Evolutionary conservation across 1,284 basidiomycete genomes (phyloP).

Genomic region (Cutaneotrichosporon cutaneum): DNA sequence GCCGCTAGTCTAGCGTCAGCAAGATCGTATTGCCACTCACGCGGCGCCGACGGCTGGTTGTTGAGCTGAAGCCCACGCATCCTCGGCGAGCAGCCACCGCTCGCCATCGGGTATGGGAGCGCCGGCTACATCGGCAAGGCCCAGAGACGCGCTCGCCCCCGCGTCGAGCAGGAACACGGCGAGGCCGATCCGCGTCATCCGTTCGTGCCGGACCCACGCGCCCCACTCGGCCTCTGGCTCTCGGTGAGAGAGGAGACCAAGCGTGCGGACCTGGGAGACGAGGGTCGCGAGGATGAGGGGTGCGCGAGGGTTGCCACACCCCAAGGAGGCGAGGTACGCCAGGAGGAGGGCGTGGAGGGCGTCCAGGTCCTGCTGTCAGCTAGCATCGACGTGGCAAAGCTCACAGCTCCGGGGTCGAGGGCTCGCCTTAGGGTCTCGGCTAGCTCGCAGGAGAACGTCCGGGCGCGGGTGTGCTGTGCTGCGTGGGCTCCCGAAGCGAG

Average conservation of each 20-base stretch:
- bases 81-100: neutral
- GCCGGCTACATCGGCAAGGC: neutral
- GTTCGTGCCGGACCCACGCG: neutral
- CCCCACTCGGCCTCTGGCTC: neutral
- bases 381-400: too few species aligned
- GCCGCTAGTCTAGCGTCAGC: neutral
- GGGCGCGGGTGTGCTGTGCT: neutral
- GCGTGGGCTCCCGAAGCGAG: neutral
- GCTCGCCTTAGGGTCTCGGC: neutral
- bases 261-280: neutral
- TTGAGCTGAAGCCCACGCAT: neutral
- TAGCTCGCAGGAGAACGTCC: neutral
- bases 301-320: neutral
- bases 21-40: neutral
- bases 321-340: neutral
- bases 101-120: neutral
- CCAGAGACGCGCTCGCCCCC: neutral
- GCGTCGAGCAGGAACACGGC: neutral
- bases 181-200: neutral
- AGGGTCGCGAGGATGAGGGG: neutral
- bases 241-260: neutral
- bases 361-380: neutral
- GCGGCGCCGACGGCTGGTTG: neutral
- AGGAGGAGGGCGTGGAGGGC: neutral
- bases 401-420: neutral